A percentile compares a stretch with the other conserved stretches of the same genome.
These are phyloP conservation scores for Solanum gracilifrons DNA, from an alignment of 257 asterid genomes.

Conservation along the genomic window DNA sequence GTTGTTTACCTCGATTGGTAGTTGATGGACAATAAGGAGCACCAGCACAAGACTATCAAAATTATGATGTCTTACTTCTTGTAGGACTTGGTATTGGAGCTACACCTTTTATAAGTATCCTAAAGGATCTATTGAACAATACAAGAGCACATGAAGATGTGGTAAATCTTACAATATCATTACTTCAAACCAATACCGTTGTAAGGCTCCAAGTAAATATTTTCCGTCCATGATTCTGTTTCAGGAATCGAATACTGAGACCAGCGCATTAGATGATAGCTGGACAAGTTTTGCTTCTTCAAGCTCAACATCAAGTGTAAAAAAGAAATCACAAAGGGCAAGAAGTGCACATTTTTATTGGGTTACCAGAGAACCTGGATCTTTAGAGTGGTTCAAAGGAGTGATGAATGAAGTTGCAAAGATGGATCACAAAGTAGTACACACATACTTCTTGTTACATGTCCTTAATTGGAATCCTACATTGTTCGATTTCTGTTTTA, in stretches of 20 bases:
- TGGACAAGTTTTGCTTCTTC: conserved; percentile 54
- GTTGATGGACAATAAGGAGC: conserved; percentile 95
- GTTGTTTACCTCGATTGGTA: conserved; percentile 64
- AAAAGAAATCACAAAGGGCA: conserved; percentile 36
- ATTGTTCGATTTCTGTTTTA: not conserved
- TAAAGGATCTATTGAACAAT: conserved; percentile 63
- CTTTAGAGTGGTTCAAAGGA: conserved; percentile 93
- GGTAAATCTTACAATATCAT: not conserved
- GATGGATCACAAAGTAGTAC: conserved; percentile 67
- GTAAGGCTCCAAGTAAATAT: not conserved
- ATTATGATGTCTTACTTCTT: conserved; percentile 69
- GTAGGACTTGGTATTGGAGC: conserved; percentile 93
- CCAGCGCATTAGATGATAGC: conserved; percentile 61
- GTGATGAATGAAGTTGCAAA: conserved; percentile 90
- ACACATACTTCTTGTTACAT: not conserved
- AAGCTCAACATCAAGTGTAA: conserved; percentile 28
- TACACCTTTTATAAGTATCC: conserved; percentile 85
- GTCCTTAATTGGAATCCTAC: not conserved
- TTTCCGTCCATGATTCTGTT: not conserved
- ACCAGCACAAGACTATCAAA: conserved; percentile 82
- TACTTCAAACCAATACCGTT: not conserved
- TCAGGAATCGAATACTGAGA: conserved; percentile 63
- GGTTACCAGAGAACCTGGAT: conserved; percentile 92
- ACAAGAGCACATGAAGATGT: conserved; percentile 42
- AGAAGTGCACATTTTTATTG: conserved; percentile 73